phyloP scores from a whole-genome alignment of 2,329 filamentous ascomycete species.

The Thelonectria rubi region DNA sequence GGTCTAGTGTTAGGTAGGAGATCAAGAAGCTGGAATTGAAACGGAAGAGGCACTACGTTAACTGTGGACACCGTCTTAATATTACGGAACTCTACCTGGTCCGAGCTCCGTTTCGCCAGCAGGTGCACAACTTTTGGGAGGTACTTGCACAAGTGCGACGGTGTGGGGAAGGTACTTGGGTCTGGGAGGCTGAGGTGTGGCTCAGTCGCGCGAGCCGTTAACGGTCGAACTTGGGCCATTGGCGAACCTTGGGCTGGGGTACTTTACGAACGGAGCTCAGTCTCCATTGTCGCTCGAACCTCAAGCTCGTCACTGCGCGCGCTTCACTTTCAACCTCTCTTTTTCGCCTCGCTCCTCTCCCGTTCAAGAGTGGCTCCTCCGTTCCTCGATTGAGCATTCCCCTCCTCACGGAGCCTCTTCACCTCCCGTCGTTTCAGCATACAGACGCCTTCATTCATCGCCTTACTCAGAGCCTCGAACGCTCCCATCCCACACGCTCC shows the following conservation, averaged over 20 bases:
- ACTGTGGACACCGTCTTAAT: not conserved
- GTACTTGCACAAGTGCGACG: conserved; percentile 4
- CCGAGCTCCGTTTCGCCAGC: not conserved
- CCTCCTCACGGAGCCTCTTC: not conserved
- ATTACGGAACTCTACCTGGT: not conserved
- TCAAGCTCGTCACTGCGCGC: conserved; percentile 1
- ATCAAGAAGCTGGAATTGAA: too few relatives aligned
- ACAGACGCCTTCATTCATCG: not conserved
- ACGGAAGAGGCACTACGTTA: too few relatives aligned
- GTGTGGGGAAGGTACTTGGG: conserved; percentile 11
- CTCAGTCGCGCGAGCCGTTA: conserved; percentile 13
- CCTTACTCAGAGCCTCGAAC: too few relatives aligned
- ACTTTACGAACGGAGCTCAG: not conserved
- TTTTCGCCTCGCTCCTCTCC: not conserved
- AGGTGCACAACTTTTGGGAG: conserved; percentile 1
- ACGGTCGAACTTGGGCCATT: not conserved
- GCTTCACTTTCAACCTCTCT: conserved; percentile 11
- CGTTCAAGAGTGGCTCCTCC: not conserved
- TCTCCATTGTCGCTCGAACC: not conserved
- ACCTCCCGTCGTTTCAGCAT: not conserved
- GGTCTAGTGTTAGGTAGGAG: too few relatives aligned
- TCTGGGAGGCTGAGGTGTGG: not conserved
- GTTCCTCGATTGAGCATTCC: not conserved
- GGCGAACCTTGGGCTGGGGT: not conserved
- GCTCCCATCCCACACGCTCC: conserved; percentile 1